phyloP scores from a whole-genome alignment of 78 protist species.

The Protostelium mycophagum region DNA sequence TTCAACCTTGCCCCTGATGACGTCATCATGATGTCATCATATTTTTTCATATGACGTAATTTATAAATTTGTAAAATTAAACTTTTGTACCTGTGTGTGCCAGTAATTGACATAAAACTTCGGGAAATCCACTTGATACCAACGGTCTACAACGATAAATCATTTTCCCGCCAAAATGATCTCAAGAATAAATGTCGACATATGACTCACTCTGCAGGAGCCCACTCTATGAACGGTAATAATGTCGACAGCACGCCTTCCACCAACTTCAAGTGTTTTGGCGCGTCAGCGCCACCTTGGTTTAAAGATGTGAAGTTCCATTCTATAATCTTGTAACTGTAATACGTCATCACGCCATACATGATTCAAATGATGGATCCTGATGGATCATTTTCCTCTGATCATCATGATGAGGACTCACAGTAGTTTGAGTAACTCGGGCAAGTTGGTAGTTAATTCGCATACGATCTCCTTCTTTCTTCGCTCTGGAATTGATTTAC shows the following conservation, averaged over 20 bases:
- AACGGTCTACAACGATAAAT: too few species aligned
- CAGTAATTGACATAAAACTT: background rate
- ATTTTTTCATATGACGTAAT: too few species aligned
- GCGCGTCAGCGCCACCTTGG: background rate
- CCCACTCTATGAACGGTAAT: background rate
- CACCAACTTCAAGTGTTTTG: background rate
- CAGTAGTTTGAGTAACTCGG: background rate
- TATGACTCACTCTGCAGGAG: background rate
- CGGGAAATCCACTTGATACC: background rate
- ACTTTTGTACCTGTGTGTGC: background rate
- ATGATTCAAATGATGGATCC: too few species aligned
- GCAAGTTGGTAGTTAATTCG: background rate
- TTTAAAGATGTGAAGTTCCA: too few species aligned
- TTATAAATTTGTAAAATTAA: too few species aligned
- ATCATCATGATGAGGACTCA: too few species aligned
- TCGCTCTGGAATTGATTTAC: background rate
- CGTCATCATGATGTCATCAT: background rate
- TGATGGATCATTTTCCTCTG: too few species aligned
- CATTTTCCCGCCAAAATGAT: too few species aligned
- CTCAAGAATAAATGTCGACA: background rate
- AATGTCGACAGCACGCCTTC: background rate
- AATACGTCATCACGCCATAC: too few species aligned
- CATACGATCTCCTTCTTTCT: background rate
- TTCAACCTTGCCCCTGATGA: background rate
- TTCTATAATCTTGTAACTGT: too few species aligned